These are phyloP conservation scores for Pyricularia grisea DNA, from an alignment of 2,329 filamentous ascomycete genomes.

Conservation along the genomic window DNA sequence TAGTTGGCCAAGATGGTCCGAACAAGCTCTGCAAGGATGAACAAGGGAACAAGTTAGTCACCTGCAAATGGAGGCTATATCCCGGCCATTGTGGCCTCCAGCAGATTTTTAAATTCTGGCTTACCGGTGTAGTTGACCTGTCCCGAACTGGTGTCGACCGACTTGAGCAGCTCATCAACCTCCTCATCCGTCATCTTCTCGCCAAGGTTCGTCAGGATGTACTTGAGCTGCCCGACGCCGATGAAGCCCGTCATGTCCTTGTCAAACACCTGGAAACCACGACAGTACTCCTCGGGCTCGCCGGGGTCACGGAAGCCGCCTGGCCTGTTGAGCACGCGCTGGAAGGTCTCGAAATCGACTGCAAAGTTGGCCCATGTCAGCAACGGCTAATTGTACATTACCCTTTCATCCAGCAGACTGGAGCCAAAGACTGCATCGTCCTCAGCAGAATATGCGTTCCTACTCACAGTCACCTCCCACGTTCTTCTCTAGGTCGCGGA, in stretches of 20 bases:
- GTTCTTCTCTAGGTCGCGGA: constrained; percentile 82
- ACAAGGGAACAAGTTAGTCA: not conserved
- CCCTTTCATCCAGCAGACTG: not conserved
- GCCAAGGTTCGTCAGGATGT: constrained; percentile 93
- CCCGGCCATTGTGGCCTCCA: not conserved
- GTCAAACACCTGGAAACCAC: constrained; percentile 98
- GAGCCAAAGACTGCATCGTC: not conserved
- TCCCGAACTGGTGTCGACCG: constrained; percentile 88
- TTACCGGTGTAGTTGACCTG: constrained; percentile 96
- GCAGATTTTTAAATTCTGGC: not conserved
- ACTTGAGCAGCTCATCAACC: constrained; percentile 97
- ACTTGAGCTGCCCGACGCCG: constrained; percentile 93
- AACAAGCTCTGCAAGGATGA: not conserved
- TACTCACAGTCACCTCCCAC: constrained; percentile 84
- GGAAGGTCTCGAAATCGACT: constrained; percentile 99
- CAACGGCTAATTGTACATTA: not conserved
- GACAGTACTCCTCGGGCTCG: constrained; percentile 96
- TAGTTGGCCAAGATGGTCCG: not conserved
- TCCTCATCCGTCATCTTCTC: constrained; percentile 99
- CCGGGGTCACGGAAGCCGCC: constrained; percentile 97
- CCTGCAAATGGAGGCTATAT: not conserved
- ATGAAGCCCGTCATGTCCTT: constrained; percentile 99
- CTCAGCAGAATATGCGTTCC: not conserved
- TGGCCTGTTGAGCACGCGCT: constrained; percentile 91
- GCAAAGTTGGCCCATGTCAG: not conserved